phyloP scores from a whole-genome alignment of 352 stramenopile genomes.

The Globisporangium acanthophoron region DNA sequence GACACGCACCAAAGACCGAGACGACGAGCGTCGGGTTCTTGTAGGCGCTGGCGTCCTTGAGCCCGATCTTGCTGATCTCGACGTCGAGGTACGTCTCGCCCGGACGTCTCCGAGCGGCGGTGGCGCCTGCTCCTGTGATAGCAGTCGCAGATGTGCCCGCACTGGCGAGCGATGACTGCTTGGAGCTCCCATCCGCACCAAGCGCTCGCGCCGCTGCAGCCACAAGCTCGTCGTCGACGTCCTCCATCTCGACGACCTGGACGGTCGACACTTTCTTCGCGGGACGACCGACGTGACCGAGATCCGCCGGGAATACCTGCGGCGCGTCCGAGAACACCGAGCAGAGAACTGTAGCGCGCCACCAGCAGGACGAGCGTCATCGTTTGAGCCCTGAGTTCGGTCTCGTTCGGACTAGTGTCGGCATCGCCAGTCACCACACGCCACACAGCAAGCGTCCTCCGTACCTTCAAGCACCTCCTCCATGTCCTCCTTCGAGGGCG shows the following conservation, averaged over 20 bases:
- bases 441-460: background rate
- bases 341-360: slow-evolving; percentile 25
- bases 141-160: too few species aligned
- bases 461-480: slow-evolving; percentile 50
- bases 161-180: background rate
- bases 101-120: slow-evolving; percentile 1
- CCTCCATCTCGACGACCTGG: slow-evolving; percentile 22
- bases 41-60: slow-evolving; percentile 62
- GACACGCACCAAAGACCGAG: slow-evolving; percentile 40
- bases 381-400: background rate
- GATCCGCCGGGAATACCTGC: slow-evolving; percentile 32
- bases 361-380: background rate
- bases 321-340: slow-evolving; percentile 29
- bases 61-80: slow-evolving; percentile 41
- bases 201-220: background rate
- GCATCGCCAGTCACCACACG: background rate
- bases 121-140: slow-evolving; percentile 2
- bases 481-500: slow-evolving; percentile 68
- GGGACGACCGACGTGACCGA: slow-evolving; percentile 10
- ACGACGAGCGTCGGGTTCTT: slow-evolving; percentile 61
- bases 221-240: slow-evolving; percentile 20
- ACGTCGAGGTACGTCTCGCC: slow-evolving; percentile 51
- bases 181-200: background rate
- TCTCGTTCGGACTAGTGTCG: too few species aligned
- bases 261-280: slow-evolving; percentile 22